These are phyloP conservation scores for Kentomonas sorsogonicus DNA, from an alignment of 208 protist species.

Conservation along the genomic window DNA sequence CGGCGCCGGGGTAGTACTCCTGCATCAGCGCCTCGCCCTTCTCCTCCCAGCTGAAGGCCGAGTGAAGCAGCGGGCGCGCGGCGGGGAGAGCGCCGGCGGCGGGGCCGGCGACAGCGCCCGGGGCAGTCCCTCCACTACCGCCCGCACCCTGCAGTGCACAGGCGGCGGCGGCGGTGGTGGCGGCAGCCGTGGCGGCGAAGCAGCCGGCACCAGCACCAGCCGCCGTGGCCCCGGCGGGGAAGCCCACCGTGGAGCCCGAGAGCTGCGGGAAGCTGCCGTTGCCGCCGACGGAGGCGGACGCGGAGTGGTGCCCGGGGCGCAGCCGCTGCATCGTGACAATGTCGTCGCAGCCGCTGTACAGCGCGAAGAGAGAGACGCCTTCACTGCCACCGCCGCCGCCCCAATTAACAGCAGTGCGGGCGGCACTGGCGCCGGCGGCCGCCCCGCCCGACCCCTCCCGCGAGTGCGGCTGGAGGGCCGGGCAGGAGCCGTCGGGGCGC, in stretches of 20 bases:
- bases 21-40: constrained; percentile 68
- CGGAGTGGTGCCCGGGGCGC: no score
- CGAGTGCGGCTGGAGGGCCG: background rate
- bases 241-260: background rate
- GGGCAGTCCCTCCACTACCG: no score
- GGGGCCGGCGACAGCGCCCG: no score
- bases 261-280: constrained; percentile 2
- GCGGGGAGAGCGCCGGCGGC: background rate
- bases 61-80: constrained; percentile 40
- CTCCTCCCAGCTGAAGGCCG: constrained; percentile 72
- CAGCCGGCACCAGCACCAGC: no score
- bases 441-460: background rate
- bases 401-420: background rate
- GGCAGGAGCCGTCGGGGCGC: background rate
- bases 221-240: no score
- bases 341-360: constrained; percentile 50
- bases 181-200: no score
- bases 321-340: constrained; percentile 71
- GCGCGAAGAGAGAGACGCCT: constrained; percentile 32
- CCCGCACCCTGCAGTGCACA: no score
- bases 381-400: background rate
- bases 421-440: background rate
- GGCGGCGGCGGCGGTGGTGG: no score
- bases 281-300: no score
- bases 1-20: constrained; percentile 82